Evolutionary conservation across 768 basidiomycete genomes (phyloP).

Genomic region (Phlebiopsis gigantea): DNA sequence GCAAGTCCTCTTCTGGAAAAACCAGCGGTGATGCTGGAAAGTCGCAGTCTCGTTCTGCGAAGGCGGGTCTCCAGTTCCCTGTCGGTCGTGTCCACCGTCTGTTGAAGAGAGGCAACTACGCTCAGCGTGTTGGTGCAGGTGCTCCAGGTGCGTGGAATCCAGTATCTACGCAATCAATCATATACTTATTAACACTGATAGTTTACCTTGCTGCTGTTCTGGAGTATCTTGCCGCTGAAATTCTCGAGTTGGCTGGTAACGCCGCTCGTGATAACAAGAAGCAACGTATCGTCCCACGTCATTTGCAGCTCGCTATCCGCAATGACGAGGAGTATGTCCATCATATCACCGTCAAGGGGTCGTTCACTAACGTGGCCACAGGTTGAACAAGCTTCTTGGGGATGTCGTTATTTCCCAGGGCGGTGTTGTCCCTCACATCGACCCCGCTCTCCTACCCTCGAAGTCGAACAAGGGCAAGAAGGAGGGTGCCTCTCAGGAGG

Average conservation of each 20-base stretch:
- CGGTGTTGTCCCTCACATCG: conserved; percentile 65
- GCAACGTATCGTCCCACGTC: conserved; percentile 76
- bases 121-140: conserved; percentile 62
- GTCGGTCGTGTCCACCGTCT: conserved; percentile 81
- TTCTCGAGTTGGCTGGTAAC: conserved; percentile 80
- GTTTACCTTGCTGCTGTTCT: conserved; percentile 84
- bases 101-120: conserved; percentile 69
- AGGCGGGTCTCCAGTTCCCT: conserved; percentile 67
- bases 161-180: neutral
- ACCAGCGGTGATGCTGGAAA: conserved; percentile 46
- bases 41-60: conserved; percentile 61
- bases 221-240: conserved; percentile 84
- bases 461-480: conserved; percentile 45
- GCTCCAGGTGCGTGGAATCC: conserved; percentile 48
- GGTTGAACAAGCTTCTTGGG: conserved; percentile 52
- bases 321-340: conserved; percentile 64
- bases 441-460: conserved; percentile 41
- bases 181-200: conserved; percentile 18
- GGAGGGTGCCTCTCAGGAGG: conserved; percentile 43
- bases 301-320: conserved; percentile 69
- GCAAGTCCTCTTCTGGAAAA: conserved; percentile 43
- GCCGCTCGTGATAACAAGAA: conserved; percentile 80
- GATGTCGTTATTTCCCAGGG: conserved; percentile 71
- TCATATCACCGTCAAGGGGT: neutral
- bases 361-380: conserved; percentile 17